Evolutionary conservation across 345 rosid genomes (phyloP).

Genomic region (Pistacia vera): DNA sequence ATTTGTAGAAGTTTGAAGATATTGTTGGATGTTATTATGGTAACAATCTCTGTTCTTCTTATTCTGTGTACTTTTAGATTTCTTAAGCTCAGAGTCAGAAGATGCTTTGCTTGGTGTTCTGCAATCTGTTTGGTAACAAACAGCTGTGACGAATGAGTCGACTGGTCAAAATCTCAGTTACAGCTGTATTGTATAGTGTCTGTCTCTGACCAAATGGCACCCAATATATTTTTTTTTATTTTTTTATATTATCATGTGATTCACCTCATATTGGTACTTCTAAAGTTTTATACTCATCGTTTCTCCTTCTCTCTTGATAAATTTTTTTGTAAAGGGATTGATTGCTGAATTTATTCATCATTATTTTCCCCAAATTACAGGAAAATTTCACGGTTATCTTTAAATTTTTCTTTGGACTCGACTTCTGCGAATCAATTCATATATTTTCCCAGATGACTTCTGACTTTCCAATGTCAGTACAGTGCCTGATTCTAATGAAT

Average conservation of each 20-base stretch:
- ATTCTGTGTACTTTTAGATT: not conserved
- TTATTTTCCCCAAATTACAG: not conserved
- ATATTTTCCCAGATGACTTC: not conserved
- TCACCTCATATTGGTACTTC: slow-evolving; percentile 15
- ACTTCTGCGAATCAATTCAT: not conserved
- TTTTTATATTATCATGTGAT: not conserved
- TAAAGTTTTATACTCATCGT: not conserved
- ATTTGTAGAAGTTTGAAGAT: not conserved
- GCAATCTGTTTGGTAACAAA: slow-evolving; percentile 12
- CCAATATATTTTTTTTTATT: not conserved
- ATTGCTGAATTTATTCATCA: not conserved
- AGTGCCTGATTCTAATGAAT: not conserved
- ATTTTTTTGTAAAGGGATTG: not conserved
- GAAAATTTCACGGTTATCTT: not conserved
- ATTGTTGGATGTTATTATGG: not conserved
- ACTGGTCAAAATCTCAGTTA: slow-evolving; percentile 20
- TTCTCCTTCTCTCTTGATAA: not conserved
- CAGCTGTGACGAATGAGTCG: not conserved
- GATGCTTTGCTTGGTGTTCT: not conserved
- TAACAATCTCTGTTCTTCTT: not conserved
- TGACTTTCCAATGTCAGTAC: not conserved
- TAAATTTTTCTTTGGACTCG: not conserved
- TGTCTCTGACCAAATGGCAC: not conserved
- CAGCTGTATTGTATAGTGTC: slow-evolving; percentile 26
- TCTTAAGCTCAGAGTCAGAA: no score